Evolutionary conservation across 306 rosid species (phyloP), one percentile per base, ranked within the genome.

Genomic region (Fragaria iinumae): DNA sequence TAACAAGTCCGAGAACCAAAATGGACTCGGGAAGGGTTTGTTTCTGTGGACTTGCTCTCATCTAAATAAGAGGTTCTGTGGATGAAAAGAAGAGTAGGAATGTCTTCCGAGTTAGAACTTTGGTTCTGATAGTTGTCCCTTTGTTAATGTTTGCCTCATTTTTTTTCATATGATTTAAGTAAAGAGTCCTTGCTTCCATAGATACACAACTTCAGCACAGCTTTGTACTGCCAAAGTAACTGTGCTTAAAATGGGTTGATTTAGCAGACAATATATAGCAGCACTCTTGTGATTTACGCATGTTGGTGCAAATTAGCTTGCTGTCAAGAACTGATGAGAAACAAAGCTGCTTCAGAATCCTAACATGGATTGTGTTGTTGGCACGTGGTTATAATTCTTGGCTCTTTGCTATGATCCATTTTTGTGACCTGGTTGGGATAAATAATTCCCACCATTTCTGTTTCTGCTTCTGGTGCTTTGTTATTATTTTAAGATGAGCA

Each of bases 321-420:
- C 57, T 72, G 64, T 12, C 34, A 32, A 44, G 11, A 9, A 56
- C 53, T 44, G 47, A 18, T 16, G 67, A 18, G 57, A 56, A 73
- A 50, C 67, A 49, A 77, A 77, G 62, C 76, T 27, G 82, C 66
- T 79, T 73, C 70, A 76, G 73, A 79, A 49, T 66, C 78, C 71
- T 81, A 87, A 85, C 96, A 79, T 88, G 91, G 84, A 77, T 79
- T 38, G 21, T 39, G 32, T 57, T 39, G n/a, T 27, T 17, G 3
- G 71, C 55, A 74, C 49, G n/a, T 68, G 77, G 73, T 75, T 53
- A 49, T 69, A 7, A 72, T 75, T 83, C 62, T 82, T 80, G 84
- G 84, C 88, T 63, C 74, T 80, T 84, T 79, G 81, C 82, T 21
- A 41, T 6, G 21, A 52, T 23, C 47, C 52, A 25, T 18, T 49